These are phyloP conservation scores for Liquidambar formosana DNA, from an alignment of 164 flowering plant species.

Conservation along the genomic window DNA sequence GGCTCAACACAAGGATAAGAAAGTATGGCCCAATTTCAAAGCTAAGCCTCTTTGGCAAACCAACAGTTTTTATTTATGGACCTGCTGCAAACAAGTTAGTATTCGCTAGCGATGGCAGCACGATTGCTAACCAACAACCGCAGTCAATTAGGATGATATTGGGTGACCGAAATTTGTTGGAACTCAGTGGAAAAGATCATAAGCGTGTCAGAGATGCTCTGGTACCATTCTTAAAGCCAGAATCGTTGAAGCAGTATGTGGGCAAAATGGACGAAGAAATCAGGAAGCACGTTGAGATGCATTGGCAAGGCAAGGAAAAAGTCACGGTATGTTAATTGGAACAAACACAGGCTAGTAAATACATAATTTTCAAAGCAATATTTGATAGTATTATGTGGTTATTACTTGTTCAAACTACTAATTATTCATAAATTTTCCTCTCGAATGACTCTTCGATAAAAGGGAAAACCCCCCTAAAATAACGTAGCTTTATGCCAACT, in stretches of 20 bases:
- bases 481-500: no score
- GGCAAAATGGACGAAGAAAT: conserved; percentile 41
- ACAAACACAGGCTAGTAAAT: no score
- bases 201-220: conserved; percentile 35
- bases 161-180: conserved; percentile 31
- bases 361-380: no score
- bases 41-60: conserved; percentile 35
- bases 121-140: conserved; percentile 20
- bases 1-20: conserved; percentile 23
- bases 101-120: conserved; percentile 23
- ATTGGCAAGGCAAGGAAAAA: conserved; percentile 39
- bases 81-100: conserved; percentile 45
- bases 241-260: conserved; percentile 38
- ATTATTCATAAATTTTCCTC: no score
- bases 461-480: no score
- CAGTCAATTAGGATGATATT: conserved; percentile 24
- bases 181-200: conserved; percentile 41
- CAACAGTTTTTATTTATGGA: conserved; percentile 39
- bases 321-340: conserved; percentile 27
- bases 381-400: no score
- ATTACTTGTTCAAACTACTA: no score
- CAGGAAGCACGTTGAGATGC: conserved; percentile 29
- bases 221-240: conserved; percentile 36
- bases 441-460: no score
- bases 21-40: conserved; percentile 44